Evolutionary conservation across 2,329 filamentous ascomycete species (phyloP).

Genomic region (Podosphaera xanthii): DNA sequence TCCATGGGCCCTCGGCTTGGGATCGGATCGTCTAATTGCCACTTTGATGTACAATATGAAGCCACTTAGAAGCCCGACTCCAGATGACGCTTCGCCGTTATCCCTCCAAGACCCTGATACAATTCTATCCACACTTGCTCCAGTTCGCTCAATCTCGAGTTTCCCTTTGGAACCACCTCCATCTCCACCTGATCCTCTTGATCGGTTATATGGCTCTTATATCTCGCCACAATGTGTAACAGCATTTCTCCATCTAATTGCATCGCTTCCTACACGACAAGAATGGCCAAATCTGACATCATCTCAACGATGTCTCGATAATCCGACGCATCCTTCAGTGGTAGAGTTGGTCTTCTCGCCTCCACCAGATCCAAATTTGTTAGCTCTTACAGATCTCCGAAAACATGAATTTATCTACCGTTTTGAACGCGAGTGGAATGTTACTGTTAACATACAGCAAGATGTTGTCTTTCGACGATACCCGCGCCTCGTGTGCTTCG

Average conservation of each 20-base stretch:
- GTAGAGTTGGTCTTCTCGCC: constrained; percentile 44
- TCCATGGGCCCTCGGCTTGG: constrained; percentile 25
- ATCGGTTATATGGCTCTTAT: constrained; percentile 42
- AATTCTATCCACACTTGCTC: constrained; percentile 23
- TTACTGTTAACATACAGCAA: constrained; percentile 56
- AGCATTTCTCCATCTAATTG: constrained; percentile 43
- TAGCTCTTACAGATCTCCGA: constrained; percentile 45
- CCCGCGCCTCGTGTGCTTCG: constrained; percentile 78
- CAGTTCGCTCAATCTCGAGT: constrained; percentile 31
- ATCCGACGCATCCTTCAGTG: constrained; percentile 32
- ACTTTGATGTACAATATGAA: constrained; percentile 39
- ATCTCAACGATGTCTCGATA: constrained; percentile 42
- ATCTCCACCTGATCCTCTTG: constrained; percentile 32
- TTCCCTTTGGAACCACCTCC: constrained; percentile 35
- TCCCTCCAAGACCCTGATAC: too few relatives aligned
- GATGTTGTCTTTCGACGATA: constrained; percentile 55
- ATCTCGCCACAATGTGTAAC: constrained; percentile 42
- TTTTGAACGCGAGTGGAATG: constrained; percentile 75
- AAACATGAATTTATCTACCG: constrained; percentile 63
- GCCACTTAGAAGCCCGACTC: constrained; percentile 4
- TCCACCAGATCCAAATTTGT: constrained; percentile 35
- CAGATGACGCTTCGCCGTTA: too few relatives aligned
- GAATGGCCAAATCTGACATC: constrained; percentile 30
- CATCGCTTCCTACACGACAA: constrained; percentile 31
- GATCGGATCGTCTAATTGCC: constrained; percentile 30